phyloP scores from a whole-genome alignment of 306 rosid species.

The Heteromeles arbutifolia region DNA sequence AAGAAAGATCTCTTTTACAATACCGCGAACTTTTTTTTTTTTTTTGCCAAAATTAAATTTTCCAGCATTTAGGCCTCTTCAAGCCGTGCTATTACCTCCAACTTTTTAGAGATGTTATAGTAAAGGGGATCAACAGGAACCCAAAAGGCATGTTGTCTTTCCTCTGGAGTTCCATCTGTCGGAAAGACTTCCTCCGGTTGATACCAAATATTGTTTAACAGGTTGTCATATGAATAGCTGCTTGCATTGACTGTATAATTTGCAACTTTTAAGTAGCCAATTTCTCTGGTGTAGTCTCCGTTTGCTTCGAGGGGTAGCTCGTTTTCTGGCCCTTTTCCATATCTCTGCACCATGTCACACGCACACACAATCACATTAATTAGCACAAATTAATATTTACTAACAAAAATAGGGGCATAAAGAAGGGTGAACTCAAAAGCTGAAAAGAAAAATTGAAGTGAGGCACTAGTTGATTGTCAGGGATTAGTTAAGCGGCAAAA shows the following conservation, averaged over 20 bases:
- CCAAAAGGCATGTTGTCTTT: constrained; percentile 51
- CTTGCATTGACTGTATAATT: constrained; percentile 32
- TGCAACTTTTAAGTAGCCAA: constrained; percentile 42
- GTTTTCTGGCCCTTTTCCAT: constrained; percentile 35
- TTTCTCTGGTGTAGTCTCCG: constrained; percentile 45
- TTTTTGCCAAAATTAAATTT: no score
- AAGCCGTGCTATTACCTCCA: constrained; percentile 17
- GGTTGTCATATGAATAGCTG: constrained; percentile 20
- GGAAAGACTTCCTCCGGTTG: constrained; percentile 59
- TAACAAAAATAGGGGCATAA: no score
- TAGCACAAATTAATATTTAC: no score
- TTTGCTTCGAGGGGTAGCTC: constrained; percentile 33
- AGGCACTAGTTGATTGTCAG: no score
- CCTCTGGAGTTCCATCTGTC: constrained; percentile 45
- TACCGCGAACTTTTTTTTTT: no score
- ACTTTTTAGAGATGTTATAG: constrained; percentile 21
- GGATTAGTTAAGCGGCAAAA: no score
- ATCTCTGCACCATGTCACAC: constrained; percentile 26
- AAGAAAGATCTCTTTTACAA: no score
- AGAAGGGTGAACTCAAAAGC: no score
- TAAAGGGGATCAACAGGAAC: constrained; percentile 35
- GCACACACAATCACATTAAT: background rate
- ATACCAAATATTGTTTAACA: constrained; percentile 55
- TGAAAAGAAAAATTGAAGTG: no score
- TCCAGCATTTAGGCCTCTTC: no score